phyloP scores from a whole-genome alignment of 305 asterid genomes.

The Solanum hybrid region DNA sequence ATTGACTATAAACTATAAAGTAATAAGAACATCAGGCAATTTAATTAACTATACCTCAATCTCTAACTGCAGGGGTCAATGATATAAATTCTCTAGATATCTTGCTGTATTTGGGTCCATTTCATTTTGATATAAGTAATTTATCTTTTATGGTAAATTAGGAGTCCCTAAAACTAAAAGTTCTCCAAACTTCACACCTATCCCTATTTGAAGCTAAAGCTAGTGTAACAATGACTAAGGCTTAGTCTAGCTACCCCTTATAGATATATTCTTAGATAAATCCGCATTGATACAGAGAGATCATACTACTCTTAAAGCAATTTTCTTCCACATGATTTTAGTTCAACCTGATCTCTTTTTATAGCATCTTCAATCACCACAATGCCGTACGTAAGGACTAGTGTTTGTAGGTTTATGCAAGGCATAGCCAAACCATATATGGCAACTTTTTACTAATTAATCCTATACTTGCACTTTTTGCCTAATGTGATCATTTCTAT shows the following conservation, averaged over 20 bases:
- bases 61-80: not conserved
- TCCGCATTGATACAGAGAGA: not conserved
- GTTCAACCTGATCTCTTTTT: not conserved
- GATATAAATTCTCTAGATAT: not conserved
- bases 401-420: not conserved
- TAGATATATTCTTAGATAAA: not conserved
- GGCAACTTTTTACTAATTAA: not conserved
- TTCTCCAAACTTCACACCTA: not conserved
- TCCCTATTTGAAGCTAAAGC: not conserved
- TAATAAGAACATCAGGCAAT: not conserved
- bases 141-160: not conserved
- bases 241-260: not conserved
- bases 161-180: not conserved
- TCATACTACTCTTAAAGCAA: not conserved
- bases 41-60: not conserved
- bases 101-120: not conserved
- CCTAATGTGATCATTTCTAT: not conserved
- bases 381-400: not conserved
- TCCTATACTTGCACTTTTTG: not conserved
- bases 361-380: not conserved
- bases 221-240: not conserved
- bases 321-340: not conserved
- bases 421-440: not conserved
- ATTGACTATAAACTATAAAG: not conserved
- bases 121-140: not conserved